These are phyloP conservation scores for Phytophthora macrochlamydospora DNA, from an alignment of 352 stramenopile species.

Conservation along the genomic window DNA sequence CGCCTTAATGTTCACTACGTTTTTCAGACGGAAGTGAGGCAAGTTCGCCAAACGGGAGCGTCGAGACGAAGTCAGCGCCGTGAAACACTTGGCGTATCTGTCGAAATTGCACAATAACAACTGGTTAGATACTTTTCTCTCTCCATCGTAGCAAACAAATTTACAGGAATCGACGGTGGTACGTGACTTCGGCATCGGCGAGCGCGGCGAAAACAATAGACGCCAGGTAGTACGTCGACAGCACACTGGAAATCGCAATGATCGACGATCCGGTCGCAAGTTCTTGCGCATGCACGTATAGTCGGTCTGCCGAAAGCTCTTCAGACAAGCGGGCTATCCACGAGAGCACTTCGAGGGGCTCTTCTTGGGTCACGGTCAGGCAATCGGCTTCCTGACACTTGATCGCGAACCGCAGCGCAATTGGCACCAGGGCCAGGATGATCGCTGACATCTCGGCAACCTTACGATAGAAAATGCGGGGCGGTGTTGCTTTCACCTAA, in stretches of 20 bases:
- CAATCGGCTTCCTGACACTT: constrained; percentile 71
- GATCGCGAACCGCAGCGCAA: constrained; percentile 54
- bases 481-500: constrained; percentile 75
- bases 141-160: background rate
- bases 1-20: constrained; percentile 91
- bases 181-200: constrained; percentile 85
- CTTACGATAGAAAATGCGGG: constrained; percentile 72
- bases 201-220: constrained; percentile 78
- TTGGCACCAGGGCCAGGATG: constrained; percentile 63
- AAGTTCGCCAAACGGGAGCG: constrained; percentile 83
- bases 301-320: constrained; percentile 29
- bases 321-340: constrained; percentile 43
- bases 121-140: constrained; percentile 11
- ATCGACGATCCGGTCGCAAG: constrained; percentile 44
- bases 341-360: constrained; percentile 49
- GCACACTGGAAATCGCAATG: constrained; percentile 71
- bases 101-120: background rate
- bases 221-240: constrained; percentile 78
- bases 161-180: constrained; percentile 84
- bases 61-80: constrained; percentile 84
- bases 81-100: constrained; percentile 91
- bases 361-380: constrained; percentile 40
- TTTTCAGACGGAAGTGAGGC: constrained; percentile 90
- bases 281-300: constrained; percentile 26
- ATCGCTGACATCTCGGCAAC: constrained; percentile 62